Evolutionary conservation across 345 rosid genomes (phyloP), one percentile per base, ranked within the genome.

Genomic region (Abelmoschus esculentus): DNA sequence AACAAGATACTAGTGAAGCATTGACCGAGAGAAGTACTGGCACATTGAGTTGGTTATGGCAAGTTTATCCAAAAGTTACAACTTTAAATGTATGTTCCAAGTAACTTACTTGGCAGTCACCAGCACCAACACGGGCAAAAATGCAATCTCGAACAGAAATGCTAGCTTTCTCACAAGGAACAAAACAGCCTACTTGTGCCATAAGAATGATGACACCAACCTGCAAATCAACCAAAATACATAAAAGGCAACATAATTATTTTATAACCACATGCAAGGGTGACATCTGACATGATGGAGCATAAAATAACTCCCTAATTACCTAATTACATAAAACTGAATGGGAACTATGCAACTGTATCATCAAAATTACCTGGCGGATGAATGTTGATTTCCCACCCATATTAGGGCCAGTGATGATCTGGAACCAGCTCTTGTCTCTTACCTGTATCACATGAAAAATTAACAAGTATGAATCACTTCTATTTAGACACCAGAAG

Each of bases 381-480:
- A 95, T 91, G 76, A 79, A 95, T 74, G 99, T 95, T 70, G 99
- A 95, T 81, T 95, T 95, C 59, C 99, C 98, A 67, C 99, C 99
- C 99, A 95, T 95, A 80, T 95, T 95, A 70, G 99, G 98, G 75
- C 99, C 99, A 19, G 98, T 95, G 71, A 95, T 83, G 76, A 95
- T 95, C 77, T 91, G 99, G 80, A 91, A 95, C 98, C 99, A 95
- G 79, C 96, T 91, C 81, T 84, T 82, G 57, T 86, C 96, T 72
- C 98, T 84, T 70, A 85, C 78, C 99, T 95, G 90, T 70, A 74
- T 71, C 55, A 70, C 49, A 38, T 75, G 49, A 79, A 74, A 56
- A 63, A 10, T 18, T 66, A 76, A 70, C 53, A 70, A 79, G 69
- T 40, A 60, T 58, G 19, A 55, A 58, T 63, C 69, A 63, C 47